phyloP scores from a whole-genome alignment of 305 asterid genomes.

The Nicotiana rustica region DNA sequence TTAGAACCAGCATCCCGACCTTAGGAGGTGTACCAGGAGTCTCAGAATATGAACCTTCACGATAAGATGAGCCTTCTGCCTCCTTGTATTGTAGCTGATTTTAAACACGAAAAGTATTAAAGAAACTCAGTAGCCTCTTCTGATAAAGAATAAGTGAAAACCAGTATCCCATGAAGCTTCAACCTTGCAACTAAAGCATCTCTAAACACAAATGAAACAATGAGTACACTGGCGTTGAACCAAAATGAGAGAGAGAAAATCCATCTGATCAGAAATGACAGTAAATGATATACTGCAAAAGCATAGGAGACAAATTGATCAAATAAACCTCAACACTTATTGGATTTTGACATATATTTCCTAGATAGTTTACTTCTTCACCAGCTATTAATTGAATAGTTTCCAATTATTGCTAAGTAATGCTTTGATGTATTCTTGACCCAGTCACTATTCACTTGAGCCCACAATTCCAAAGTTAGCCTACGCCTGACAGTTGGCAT shows the following conservation, averaged over 20 bases:
- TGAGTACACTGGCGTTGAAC: conserved; percentile 1
- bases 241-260: not conserved
- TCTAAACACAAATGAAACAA: not conserved
- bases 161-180: not conserved
- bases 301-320: not conserved
- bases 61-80: conserved; percentile 88
- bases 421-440: not conserved
- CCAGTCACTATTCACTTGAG: not conserved
- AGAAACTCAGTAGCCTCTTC: not conserved
- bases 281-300: not conserved
- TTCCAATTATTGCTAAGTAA: not conserved
- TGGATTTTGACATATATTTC: not conserved
- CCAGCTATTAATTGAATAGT: conserved; percentile 2
- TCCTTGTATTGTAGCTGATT: conserved; percentile 91
- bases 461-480: not conserved
- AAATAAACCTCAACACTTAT: conserved; percentile 11
- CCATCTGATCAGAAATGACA: conserved; percentile 8
- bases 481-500: not conserved
- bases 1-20: conserved; percentile 47
- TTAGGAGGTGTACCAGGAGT: conserved; percentile 97
- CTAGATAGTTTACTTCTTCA: not conserved
- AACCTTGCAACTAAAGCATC: conserved; percentile 19
- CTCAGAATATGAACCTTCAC: conserved; percentile 83
- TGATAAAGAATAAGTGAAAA: not conserved
- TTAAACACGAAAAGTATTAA: conserved; percentile 31